These are phyloP conservation scores for Pistacia integerrima DNA, from an alignment of 345 rosid genomes.

Conservation along the genomic window DNA sequence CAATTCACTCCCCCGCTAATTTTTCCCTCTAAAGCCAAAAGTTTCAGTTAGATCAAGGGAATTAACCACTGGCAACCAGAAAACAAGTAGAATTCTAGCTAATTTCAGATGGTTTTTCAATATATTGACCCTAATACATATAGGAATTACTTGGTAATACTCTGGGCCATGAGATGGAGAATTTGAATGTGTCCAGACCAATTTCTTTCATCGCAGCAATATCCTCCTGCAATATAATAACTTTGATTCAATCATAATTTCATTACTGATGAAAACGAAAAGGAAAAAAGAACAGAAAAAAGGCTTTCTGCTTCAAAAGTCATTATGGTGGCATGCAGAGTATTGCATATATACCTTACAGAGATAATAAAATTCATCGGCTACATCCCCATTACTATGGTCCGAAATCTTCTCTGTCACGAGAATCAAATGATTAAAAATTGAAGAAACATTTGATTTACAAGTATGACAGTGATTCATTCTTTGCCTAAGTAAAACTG, in stretches of 20 bases:
- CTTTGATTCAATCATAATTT: too few relatives aligned
- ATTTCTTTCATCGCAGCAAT: conserved; percentile 35
- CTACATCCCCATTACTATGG: conserved; percentile 40
- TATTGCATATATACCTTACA: conserved; percentile 32
- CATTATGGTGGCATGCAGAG: too few relatives aligned
- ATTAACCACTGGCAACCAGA: too few relatives aligned
- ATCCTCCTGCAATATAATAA: conserved; percentile 32
- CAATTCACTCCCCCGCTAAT: conserved; percentile 27
- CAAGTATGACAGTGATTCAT: too few relatives aligned
- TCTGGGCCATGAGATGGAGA: conserved; percentile 54
- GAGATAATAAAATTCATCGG: conserved; percentile 43
- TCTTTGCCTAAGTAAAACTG: too few relatives aligned
- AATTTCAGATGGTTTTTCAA: not conserved
- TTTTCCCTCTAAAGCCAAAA: conserved; percentile 25
- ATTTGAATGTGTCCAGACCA: conserved; percentile 39
- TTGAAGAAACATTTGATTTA: too few relatives aligned
- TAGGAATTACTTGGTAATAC: conserved; percentile 39
- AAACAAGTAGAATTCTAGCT: not conserved
- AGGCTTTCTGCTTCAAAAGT: not conserved
- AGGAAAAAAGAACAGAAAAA: too few relatives aligned
- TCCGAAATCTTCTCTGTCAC: conserved; percentile 36
- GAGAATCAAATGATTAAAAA: not conserved
- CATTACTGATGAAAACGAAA: too few relatives aligned
- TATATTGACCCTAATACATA: not conserved
- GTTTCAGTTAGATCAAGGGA: not conserved